phyloP scores from a whole-genome alignment of 2,329 filamentous ascomycete species.

The Paraconiothyrium sp. region DNA sequence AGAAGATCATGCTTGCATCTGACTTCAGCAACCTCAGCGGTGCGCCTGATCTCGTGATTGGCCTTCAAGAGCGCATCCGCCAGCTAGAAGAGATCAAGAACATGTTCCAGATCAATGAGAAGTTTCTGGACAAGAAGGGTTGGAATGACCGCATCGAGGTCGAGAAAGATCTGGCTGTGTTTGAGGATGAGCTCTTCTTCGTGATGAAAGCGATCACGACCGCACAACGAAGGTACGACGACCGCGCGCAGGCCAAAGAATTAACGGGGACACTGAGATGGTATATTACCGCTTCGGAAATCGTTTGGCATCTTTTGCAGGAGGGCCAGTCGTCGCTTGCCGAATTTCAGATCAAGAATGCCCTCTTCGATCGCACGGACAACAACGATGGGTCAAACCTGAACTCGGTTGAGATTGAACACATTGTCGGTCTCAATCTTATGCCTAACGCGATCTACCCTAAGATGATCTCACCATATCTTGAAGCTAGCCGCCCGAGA shows the following conservation, averaged over 20 bases:
- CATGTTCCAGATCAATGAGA: slow-evolving; percentile 92
- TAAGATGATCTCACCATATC: slow-evolving; percentile 91
- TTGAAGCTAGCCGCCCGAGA: slow-evolving; percentile 67
- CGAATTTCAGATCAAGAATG: slow-evolving; percentile 90
- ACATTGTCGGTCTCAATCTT: slow-evolving; percentile 88
- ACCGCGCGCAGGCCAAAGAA: slow-evolving; percentile 68
- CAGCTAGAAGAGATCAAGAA: slow-evolving; percentile 96
- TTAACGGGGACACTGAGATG: slow-evolving; percentile 85
- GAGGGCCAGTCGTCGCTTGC: slow-evolving; percentile 88
- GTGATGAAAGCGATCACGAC: slow-evolving; percentile 99
- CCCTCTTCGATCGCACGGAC: slow-evolving; percentile 93
- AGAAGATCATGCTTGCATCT: slow-evolving; percentile 98
- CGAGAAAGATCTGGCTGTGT: slow-evolving; percentile 86
- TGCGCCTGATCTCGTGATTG: slow-evolving; percentile 90
- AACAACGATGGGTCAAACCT: slow-evolving; percentile 97
- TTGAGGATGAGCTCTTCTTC: slow-evolving; percentile 98
- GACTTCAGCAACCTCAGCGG: slow-evolving; percentile 97
- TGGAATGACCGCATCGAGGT: slow-evolving; percentile 92
- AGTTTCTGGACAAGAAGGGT: slow-evolving; percentile 84
- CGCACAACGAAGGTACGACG: slow-evolving; percentile 85
- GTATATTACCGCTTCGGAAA: slow-evolving; percentile 93
- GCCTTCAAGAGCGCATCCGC: slow-evolving; percentile 88
- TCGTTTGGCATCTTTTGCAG: slow-evolving; percentile 95
- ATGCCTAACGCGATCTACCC: slow-evolving; percentile 92
- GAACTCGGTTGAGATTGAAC: slow-evolving; percentile 88